phyloP scores from a whole-genome alignment of 495 filamentous ascomycete species.

The Tuber umbilicatum region DNA sequence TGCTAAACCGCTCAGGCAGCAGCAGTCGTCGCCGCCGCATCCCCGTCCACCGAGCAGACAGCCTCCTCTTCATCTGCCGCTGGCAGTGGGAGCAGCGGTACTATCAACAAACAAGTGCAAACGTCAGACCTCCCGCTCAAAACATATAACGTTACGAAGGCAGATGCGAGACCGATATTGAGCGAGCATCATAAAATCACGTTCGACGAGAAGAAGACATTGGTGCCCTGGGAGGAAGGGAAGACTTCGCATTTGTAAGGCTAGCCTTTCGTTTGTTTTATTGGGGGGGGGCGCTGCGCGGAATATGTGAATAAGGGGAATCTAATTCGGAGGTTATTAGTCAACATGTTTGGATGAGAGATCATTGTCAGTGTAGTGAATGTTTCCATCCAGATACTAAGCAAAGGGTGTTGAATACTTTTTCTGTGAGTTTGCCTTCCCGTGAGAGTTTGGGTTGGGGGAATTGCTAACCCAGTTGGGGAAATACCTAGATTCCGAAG shows the following conservation, averaged over 20 bases:
- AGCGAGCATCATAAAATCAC: slow-evolving; percentile 40
- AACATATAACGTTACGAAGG: slow-evolving; percentile 42
- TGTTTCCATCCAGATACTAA: slow-evolving; percentile 73
- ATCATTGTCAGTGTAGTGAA: slow-evolving; percentile 68
- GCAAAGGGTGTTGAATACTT: slow-evolving; percentile 68
- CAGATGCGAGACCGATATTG: slow-evolving; percentile 37
- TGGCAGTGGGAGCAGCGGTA: neutral
- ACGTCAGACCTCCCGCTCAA: slow-evolving; percentile 20
- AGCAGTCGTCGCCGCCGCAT: neutral
- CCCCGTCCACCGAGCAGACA: neutral
- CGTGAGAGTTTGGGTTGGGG: slow-evolving; percentile 12
- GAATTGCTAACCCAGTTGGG: neutral
- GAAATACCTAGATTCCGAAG: slow-evolving; percentile 48
- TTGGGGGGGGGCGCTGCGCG: neutral
- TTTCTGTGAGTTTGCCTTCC: slow-evolving; percentile 48
- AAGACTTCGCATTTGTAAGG: slow-evolving; percentile 42
- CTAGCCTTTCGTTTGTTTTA: neutral
- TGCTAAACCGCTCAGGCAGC: neutral
- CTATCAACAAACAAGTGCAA: neutral
- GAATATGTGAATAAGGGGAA: neutral
- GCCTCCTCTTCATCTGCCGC: neutral
- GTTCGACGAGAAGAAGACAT: slow-evolving; percentile 41
- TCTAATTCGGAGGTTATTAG: slow-evolving; percentile 15
- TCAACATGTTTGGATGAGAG: slow-evolving; percentile 49
- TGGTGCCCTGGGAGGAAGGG: slow-evolving; percentile 41